These are phyloP conservation scores for Suillus luteus DNA, from an alignment of 768 basidiomycete genomes.

Conservation along the genomic window DNA sequence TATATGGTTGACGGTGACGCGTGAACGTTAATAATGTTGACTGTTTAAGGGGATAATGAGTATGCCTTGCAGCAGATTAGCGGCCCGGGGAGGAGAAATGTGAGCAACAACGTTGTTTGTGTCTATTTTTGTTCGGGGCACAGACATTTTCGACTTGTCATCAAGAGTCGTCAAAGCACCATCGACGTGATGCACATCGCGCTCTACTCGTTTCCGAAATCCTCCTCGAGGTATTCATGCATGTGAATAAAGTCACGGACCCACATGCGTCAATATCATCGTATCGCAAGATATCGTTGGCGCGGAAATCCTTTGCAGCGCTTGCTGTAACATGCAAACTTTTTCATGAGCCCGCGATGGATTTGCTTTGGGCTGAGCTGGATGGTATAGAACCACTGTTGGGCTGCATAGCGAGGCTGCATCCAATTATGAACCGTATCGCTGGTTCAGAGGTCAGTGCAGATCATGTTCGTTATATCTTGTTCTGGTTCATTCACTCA, in stretches of 20 bases:
- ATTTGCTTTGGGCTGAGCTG: constrained; percentile 5
- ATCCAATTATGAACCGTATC: background rate
- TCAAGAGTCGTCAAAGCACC: no score
- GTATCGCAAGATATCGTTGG: no score
- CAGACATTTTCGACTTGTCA: no score
- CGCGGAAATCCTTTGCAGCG: background rate
- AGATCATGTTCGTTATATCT: background rate
- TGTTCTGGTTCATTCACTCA: background rate
- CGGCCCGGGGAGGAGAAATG: no score
- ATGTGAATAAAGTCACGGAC: background rate
- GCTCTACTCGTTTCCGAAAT: constrained; percentile 1
- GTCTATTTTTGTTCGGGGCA: no score
- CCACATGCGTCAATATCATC: background rate
- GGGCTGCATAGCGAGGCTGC: background rate
- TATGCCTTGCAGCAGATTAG: no score
- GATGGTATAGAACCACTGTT: background rate
- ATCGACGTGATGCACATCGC: background rate
- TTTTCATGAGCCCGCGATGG: constrained; percentile 7
- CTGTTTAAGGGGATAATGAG: no score
- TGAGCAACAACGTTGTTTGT: no score
- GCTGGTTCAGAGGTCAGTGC: background rate
- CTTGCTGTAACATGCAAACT: constrained; percentile 10
- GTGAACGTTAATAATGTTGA: no score
- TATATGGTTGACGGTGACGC: no score
- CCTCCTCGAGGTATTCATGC: background rate